phyloP scores from a whole-genome alignment of 441 rosid genomes.

The Mallotus japonicus region DNA sequence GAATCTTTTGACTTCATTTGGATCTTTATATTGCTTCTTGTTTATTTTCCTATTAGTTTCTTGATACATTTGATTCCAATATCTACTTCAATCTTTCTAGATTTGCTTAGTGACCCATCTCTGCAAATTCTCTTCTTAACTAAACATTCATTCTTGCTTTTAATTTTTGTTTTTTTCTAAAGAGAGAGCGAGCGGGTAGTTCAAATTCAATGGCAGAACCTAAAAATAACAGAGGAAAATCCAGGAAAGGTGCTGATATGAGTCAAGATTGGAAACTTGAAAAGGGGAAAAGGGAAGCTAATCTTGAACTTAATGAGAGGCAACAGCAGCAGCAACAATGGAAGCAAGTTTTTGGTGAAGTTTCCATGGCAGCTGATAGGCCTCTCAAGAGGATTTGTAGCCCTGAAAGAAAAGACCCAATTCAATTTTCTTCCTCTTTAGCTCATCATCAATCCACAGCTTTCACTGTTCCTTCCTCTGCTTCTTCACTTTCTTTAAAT shows the following conservation, averaged over 20 bases:
- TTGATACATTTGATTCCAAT: constrained; percentile 19
- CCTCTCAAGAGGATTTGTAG: constrained; percentile 66
- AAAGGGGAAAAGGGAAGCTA: constrained; percentile 36
- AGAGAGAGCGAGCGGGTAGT: constrained; percentile 36
- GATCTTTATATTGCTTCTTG: constrained; percentile 27
- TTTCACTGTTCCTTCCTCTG: constrained; percentile 32
- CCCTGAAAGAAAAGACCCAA: constrained; percentile 45
- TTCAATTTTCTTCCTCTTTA: constrained; percentile 28
- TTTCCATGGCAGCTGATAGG: constrained; percentile 47
- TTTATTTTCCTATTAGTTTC: not conserved
- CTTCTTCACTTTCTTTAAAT: constrained; percentile 20
- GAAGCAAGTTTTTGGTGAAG: constrained; percentile 55
- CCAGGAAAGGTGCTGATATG: constrained; percentile 38
- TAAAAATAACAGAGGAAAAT: constrained; percentile 45
- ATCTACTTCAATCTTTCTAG: constrained; percentile 10
- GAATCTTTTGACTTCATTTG: constrained; percentile 29
- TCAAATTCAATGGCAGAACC: constrained; percentile 40
- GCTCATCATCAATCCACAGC: constrained; percentile 21
- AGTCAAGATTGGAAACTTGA: constrained; percentile 35
- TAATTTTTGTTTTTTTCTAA: not conserved
- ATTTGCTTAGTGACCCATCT: constrained; percentile 20
- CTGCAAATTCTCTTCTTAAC: constrained; percentile 2
- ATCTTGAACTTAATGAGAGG: constrained; percentile 34
- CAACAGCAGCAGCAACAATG: constrained; percentile 34
- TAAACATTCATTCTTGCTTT: not conserved